Base-by-base conservation (phyloP, 495 filamentous ascomycete species). In the Trichoderma reesei region DNA sequence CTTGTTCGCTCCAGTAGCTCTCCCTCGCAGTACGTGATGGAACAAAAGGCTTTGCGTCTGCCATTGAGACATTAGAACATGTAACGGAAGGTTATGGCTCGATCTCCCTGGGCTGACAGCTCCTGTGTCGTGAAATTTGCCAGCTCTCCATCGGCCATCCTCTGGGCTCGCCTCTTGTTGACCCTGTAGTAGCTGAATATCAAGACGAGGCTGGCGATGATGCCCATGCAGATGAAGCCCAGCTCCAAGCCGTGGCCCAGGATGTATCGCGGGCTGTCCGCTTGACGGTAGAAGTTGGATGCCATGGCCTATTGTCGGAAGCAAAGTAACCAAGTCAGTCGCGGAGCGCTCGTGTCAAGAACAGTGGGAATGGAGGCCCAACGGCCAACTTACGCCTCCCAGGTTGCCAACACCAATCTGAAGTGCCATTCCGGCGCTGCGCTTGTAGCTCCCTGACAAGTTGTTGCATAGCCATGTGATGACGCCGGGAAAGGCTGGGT, bases 351-450 rank as follows among this genome's bases (percentile, higher is more conserved):
- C n/a, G 26, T 34, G 42, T 16, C 20, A 8, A 38, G 13, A 16
- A 26, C 26, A 61, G 8, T 41, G 31, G 13, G 26, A 65, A 5
- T 18, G 11, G 41, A 39, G 11, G 38, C 6, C 11, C 11, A 5
- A 10, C 34, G 26, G 26, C 26, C 38, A 7, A 69, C 73, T 66
- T 68, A 73, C 75, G 38, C 89, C 89, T 20, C 83, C 87, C 4
- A 92, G 73, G 65, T 90, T 90, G 0, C 90, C 90, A 36, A 87
- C 67, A 0, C 89, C 88, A 64, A 93, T 91, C 41, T 89, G 86
- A 3, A 91, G 75, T 0, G 88, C 90, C 83, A 91, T 89, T 0
- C 85, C 90, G 3, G 84, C 85, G 8, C 84, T 82, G 1, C 89
- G 79, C 72, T 92, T 92, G 56, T 87, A 87, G 64, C 80, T 82